Conservation (phyloP, 768 basidiomycete genomes). For the Agaricus subrufescens region DNA sequence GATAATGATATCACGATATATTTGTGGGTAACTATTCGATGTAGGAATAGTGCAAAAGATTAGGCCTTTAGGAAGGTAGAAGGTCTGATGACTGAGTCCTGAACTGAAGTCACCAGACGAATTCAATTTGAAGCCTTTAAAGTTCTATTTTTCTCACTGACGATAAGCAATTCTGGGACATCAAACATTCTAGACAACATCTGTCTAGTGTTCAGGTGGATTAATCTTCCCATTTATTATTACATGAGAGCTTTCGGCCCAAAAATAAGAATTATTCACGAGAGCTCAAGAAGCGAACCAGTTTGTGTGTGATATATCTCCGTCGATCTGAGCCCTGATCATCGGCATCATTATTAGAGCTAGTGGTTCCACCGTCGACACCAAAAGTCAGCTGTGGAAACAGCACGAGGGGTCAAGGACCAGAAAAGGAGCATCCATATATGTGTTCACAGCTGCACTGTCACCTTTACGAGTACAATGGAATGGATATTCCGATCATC, state of each 20-base stretch:
- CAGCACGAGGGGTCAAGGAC: neutral
- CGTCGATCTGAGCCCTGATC: slow-evolving; percentile 11
- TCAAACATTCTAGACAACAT: neutral
- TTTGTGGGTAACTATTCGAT: neutral
- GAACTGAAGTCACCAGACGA: neutral
- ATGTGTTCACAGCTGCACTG: neutral
- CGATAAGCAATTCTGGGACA: neutral
- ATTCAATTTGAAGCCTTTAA: neutral
- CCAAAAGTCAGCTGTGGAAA: neutral
- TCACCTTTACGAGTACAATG: too few relatives aligned
- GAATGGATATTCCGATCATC: neutral
- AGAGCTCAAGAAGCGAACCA: slow-evolving; percentile 5
- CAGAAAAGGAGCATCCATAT: neutral
- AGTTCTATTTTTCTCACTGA: neutral
- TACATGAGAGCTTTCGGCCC: slow-evolving; percentile 4
- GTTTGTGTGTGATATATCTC: slow-evolving; percentile 3
- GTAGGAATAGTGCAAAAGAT: neutral
- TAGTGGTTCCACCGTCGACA: neutral
- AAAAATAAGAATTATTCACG: slow-evolving; percentile 3
- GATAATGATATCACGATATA: neutral
- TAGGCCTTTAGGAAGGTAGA: neutral
- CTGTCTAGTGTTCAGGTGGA: neutral
- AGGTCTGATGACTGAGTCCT: neutral
- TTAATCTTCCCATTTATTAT: neutral
- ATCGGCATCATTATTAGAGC: neutral